Conservation (phyloP, 169 alveolate species). For the Plasmodium malariae region DNA sequence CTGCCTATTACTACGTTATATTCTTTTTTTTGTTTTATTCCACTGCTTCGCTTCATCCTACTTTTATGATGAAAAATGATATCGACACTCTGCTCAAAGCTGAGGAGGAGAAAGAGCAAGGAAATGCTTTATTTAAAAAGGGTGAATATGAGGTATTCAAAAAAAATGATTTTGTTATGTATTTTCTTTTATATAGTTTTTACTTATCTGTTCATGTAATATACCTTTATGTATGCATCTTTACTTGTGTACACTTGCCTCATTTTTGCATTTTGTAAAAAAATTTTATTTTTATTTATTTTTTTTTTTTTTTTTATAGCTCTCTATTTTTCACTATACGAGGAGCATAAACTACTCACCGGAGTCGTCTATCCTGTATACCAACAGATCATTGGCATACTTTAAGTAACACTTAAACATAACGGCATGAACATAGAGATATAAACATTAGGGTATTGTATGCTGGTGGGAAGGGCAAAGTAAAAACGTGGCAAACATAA, state of each 20-base stretch:
- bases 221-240: too few species aligned
- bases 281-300: background rate
- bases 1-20: too few species aligned
- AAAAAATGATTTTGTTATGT: background rate
- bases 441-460: too few species aligned
- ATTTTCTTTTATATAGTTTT: background rate
- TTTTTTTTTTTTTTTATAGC: slow-evolving; percentile 1
- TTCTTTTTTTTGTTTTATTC: too few species aligned
- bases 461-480: too few species aligned
- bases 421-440: background rate
- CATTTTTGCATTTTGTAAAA: too few species aligned
- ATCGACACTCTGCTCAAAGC: slow-evolving; percentile 28
- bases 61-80: slow-evolving; percentile 18
- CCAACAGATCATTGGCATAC: slow-evolving; percentile 66
- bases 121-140: slow-evolving; percentile 31
- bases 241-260: too few species aligned
- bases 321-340: slow-evolving; percentile 56
- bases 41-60: too few species aligned
- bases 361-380: slow-evolving; percentile 21
- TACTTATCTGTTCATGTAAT: too few species aligned
- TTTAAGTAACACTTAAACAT: slow-evolving; percentile 23
- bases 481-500: too few species aligned
- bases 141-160: slow-evolving; percentile 57
- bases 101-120: slow-evolving; percentile 64
- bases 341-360: slow-evolving; percentile 47